Conservation (phyloP, 768 basidiomycete species). For the Naganishia antarctica region DNA sequence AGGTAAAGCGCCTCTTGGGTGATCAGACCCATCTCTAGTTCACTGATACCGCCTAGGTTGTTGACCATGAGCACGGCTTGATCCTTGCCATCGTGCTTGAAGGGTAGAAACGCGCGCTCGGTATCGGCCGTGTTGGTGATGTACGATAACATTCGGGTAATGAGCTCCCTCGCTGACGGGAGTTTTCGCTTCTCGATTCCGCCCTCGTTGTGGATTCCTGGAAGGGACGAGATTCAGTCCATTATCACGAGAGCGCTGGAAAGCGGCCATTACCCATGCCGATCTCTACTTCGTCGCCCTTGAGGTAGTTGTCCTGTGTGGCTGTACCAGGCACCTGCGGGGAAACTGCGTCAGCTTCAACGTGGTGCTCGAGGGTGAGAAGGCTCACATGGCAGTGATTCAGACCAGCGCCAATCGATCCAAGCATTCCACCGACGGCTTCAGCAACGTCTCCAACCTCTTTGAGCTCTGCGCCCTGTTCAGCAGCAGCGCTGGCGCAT, state of each 20-base stretch:
- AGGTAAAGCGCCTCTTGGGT: slow-evolving; percentile 33
- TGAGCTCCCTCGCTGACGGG: slow-evolving; percentile 40
- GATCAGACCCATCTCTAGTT: slow-evolving; percentile 43
- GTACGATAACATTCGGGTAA: slow-evolving; percentile 47
- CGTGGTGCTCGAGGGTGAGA: too few relatives aligned
- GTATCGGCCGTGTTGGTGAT: slow-evolving; percentile 48
- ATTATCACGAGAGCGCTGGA: neutral
- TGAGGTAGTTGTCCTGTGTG: slow-evolving; percentile 44
- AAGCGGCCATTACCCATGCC: slow-evolving; percentile 40
- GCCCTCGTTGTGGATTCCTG: slow-evolving; percentile 52
- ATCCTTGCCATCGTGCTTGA: slow-evolving; percentile 57
- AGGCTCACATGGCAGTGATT: slow-evolving; percentile 50
- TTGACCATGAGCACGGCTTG: slow-evolving; percentile 56
- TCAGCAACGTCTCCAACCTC: slow-evolving; percentile 26
- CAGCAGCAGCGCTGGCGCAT: slow-evolving; percentile 49
- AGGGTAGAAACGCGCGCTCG: slow-evolving; percentile 50
- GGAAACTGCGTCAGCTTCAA: neutral
- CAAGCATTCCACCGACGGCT: slow-evolving; percentile 31
- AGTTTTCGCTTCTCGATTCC: slow-evolving; percentile 48
- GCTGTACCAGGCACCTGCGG: slow-evolving; percentile 49
- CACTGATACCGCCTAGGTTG: slow-evolving; percentile 47
- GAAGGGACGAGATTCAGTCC: neutral
- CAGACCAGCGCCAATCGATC: slow-evolving; percentile 50
- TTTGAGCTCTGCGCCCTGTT: slow-evolving; percentile 33
- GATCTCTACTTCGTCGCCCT: slow-evolving; percentile 49